Evolutionary conservation across 1,139 yeast species (phyloP), one percentile per base, ranked within the genome.

Genomic region (Magnusiomyces paraingens): DNA sequence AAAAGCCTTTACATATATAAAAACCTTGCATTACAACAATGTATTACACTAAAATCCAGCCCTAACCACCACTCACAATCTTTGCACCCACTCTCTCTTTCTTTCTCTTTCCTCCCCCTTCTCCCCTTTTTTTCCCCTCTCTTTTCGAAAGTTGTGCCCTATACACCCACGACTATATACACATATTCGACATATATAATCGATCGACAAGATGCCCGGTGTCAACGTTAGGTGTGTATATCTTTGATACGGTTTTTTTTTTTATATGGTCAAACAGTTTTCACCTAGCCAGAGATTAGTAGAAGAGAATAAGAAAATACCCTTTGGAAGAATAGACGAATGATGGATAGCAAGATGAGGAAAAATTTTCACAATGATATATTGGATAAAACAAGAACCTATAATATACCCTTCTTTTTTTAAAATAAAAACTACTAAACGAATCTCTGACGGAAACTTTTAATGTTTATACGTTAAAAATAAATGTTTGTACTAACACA

Each of bases 141-240:
- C 26, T 22, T 35, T n/a, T 14, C 14, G 18, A 18, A 11, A 21
- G 21, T 18, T n/a, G 18, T 35, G 22, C 22, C 22, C 32, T 26
- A 26, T 26, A 26, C 32, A 26, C 32, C 32, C 32, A 26, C 41
- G 35, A 32, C 49, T 39, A 32, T 40, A 35, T 46, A 46, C 22
- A 40, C 43, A 40, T 21, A 40, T 18, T 40, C 18, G 21, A 40
- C 43, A 51, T 47, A 49, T 45, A 62, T 61, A 55, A 26, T 26
- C 32, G 8, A 62, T 36, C 57, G 70, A 69, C 78, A 83, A 76
- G 74, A 90, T 90, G 97, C 86, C 96, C 82, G 96, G 96, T 88
- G 93, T 86, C 82, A 86, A 96, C 81, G 97, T 90, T 76, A 88
- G 94, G 95, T 87, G 85, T 73, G 95, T 86, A 61, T 43, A 48